Evolutionary conservation across 495 filamentous ascomycete species (phyloP).

Genomic region (Cercophora scortea): DNA sequence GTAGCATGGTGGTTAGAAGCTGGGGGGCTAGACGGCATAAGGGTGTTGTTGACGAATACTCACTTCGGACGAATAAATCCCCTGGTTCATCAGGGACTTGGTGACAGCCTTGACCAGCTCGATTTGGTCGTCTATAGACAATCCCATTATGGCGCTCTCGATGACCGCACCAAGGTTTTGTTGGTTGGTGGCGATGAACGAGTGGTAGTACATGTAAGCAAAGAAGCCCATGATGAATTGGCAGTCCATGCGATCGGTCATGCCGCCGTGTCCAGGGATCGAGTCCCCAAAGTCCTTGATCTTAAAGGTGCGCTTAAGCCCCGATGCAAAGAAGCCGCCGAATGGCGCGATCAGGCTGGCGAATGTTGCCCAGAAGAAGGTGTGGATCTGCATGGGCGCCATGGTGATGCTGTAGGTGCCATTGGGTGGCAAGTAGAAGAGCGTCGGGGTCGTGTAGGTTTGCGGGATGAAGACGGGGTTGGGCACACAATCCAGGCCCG

Average conservation of each 20-base stretch:
- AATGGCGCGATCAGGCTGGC: conserved; percentile 97
- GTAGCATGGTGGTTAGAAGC: background rate
- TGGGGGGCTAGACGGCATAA: background rate
- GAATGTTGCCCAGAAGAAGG: conserved; percentile 83
- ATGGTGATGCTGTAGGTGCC: conserved; percentile 51
- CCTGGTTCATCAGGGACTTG: conserved; percentile 84
- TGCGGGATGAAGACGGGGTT: conserved; percentile 87
- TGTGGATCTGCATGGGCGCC: conserved; percentile 91
- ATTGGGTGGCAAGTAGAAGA: conserved; percentile 49
- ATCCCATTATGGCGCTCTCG: conserved; percentile 77
- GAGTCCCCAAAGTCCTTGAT: conserved; percentile 99
- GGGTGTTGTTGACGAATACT: background rate
- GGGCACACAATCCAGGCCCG: conserved; percentile 83
- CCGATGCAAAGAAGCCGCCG: conserved; percentile 97
- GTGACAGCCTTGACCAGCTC: conserved; percentile 77
- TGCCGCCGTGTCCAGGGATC: conserved; percentile 95
- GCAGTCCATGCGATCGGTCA: conserved; percentile 99
- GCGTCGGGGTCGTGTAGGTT: conserved; percentile 70
- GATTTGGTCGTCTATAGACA: conserved; percentile 77
- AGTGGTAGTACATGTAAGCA: conserved; percentile 95
- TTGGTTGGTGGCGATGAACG: conserved; percentile 85
- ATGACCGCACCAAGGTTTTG: conserved; percentile 77
- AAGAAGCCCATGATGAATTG: conserved; percentile 99
- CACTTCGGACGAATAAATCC: conserved; percentile 22
- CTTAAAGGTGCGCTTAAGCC: conserved; percentile 97